Percentiles rank a stretch among this genome's conserved stretches.
Evolutionary conservation across 129 eudicot species (phyloP).

Genomic region (Smallanthus sonchifolius): DNA sequence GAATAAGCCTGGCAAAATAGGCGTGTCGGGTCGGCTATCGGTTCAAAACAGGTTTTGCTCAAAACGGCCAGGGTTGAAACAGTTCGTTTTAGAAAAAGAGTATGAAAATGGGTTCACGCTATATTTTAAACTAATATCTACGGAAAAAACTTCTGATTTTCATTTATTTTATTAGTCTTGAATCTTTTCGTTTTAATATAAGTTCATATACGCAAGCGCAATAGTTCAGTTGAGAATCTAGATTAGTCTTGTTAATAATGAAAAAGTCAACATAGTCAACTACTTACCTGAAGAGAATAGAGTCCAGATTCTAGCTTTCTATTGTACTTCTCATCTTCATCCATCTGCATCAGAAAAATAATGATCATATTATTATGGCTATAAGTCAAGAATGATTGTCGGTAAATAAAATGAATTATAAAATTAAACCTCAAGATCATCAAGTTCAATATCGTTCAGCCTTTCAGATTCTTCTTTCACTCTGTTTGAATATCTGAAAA

Average conservation of each 20-base stretch:
- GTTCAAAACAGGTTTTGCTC: too few species aligned
- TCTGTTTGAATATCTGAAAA: conserved; percentile 74
- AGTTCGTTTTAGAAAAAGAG: too few species aligned
- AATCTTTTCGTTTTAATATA: background rate
- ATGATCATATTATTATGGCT: background rate
- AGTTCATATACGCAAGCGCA: background rate
- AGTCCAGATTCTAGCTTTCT: conserved; percentile 92
- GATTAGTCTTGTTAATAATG: background rate
- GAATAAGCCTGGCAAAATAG: background rate
- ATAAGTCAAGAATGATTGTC: background rate
- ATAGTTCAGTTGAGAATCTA: background rate
- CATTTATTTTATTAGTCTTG: background rate
- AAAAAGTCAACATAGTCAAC: conserved; percentile 12
- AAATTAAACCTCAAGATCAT: conserved; percentile 76
- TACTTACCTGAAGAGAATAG: conserved; percentile 79
- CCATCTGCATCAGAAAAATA: conserved; percentile 56
- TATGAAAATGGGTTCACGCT: too few species aligned
- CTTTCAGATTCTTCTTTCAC: conserved; percentile 90
- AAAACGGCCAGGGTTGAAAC: too few species aligned
- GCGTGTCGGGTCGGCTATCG: too few species aligned
- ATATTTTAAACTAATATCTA: background rate
- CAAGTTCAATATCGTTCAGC: conserved; percentile 65
- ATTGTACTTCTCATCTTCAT: conserved; percentile 86
- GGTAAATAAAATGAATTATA: background rate
- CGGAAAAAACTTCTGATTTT: background rate